phyloP scores from a whole-genome alignment of 1,284 basidiomycete species.

The Ceratobasidium sp. region DNA sequence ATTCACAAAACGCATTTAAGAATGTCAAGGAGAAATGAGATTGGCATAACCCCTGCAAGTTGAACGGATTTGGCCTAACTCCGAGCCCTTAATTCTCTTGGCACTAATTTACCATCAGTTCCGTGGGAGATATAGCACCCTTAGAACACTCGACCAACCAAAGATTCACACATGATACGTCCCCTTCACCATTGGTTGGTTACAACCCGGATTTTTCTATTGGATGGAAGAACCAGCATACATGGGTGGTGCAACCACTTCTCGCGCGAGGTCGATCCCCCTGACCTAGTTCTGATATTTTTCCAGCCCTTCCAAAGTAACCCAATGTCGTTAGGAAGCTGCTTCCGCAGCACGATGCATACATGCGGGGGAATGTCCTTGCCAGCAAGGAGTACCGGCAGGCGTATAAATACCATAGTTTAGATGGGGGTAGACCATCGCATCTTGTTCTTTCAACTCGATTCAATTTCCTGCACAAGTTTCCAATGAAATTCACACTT shows the following conservation, averaged over 20 bases:
- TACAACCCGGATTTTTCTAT: neutral
- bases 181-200: neutral
- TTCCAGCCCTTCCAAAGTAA: neutral
- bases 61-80: too few species aligned
- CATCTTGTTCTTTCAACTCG: too few species aligned
- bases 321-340: neutral
- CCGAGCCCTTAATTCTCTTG: too few species aligned
- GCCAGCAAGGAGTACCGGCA: too few species aligned
- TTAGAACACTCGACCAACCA: neutral
- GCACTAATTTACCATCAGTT: too few species aligned
- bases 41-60: too few species aligned
- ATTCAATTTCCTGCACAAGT: neutral
- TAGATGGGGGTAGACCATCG: too few species aligned
- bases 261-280: too few species aligned
- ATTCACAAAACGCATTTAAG: too few species aligned
- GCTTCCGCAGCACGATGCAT: constrained; percentile 6
- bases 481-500: constrained; percentile 10
- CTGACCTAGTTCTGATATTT: neutral
- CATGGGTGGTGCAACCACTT: neutral
- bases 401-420: too few species aligned
- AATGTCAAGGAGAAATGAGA: too few species aligned
- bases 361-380: neutral
- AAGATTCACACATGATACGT: neutral
- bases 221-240: neutral
- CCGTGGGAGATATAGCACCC: neutral